Percentiles rank a stretch among this genome's conserved stretches.
phyloP scores from a whole-genome alignment of 2,329 filamentous ascomycete species.

The Penicillium crustosum region DNA sequence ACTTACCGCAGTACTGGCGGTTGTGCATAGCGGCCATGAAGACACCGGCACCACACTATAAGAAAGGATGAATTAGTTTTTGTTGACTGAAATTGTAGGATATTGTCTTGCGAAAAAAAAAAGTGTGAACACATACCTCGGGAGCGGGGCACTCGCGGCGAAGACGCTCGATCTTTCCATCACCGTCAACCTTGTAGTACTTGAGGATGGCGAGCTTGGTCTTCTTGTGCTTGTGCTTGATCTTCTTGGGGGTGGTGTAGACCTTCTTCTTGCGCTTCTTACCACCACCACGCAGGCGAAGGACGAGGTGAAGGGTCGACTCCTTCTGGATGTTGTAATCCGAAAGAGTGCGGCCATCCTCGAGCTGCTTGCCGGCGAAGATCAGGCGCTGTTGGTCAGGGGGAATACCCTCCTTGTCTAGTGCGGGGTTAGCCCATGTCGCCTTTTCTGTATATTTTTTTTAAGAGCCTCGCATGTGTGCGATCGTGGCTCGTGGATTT shows the following conservation, averaged over 20 bases:
- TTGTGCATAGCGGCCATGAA: constrained; percentile 99
- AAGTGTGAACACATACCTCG: constrained; percentile 62
- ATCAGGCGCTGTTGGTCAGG: constrained; percentile 99
- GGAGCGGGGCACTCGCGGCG: constrained; percentile 94
- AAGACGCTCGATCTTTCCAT: constrained; percentile 99
- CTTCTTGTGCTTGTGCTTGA: constrained; percentile 99
- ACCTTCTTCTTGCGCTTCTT: constrained; percentile 99
- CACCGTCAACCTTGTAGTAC: constrained; percentile 99
- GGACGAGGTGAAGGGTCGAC: constrained; percentile 95
- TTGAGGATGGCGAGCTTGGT: constrained; percentile 99
- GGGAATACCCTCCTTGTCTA: constrained; percentile 99
- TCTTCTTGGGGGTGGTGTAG: constrained; percentile 99
- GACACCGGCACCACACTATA: constrained; percentile 96
- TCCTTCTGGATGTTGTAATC: constrained; percentile 99
- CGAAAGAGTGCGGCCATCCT: constrained; percentile 96
- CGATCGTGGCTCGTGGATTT: neutral
- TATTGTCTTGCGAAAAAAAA: neutral
- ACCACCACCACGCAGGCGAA: constrained; percentile 95
- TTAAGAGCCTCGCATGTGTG: neutral
- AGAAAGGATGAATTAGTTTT: constrained; percentile 33
- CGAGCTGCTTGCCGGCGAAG: constrained; percentile 99
- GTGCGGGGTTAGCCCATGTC: neutral
- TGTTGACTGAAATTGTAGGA: constrained; percentile 8
- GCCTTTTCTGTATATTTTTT: neutral
- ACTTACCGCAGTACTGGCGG: constrained; percentile 89